Base-by-base conservation (phyloP, 108 stramenopile genomes). In the Cafeteria roenbergensis region DNA sequence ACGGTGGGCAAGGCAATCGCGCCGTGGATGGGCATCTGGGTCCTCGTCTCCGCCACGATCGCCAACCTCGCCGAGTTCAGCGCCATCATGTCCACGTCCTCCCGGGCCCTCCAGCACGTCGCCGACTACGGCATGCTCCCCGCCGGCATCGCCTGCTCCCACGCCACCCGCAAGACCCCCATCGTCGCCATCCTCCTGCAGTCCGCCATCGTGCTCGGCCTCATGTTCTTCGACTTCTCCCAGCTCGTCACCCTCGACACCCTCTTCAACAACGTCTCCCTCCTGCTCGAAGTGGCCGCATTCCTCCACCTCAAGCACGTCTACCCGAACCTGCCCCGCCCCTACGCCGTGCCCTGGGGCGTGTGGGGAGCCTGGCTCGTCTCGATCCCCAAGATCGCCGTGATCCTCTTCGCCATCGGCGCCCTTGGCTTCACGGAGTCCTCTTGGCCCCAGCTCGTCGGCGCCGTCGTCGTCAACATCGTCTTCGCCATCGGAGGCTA, bases 271-370 rank as follows among this genome's bases (percentile, higher is more conserved):
- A 61, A 61, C 37, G 22, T 61, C 36, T 26, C 22, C 30, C 30
- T 61, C 24, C 21, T 61, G 22, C n/a, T 61, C 21, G 59, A 61
- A 25, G 30, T 61, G 24, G 37, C 37, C n/a, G 22, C 59, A 21
- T 61, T 61, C 59, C 59, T 61, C 20, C 30, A 38, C 37, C n/a
- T 61, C 20, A 61, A 61, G 59, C 59, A 61, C 59, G 21, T 3
- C 21, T 32, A 61, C 29, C 59, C 59, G 24, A 2, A 6, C n/a
- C 9, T 61, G 59, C 2, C 22, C 2, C 22, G 59, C 24, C 59
- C 59, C 2, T 61, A 32, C 37, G 59, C 59, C n/a, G 59, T 61
- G 34, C 59, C 59, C 2, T 9, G 22, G 2, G 21, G 59, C 24
- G 2, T 32, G 24, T 37, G 37, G 59, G 59, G 59, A 2, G 59